Conservation (phyloP, 225 moss, liverwort and hornwort genomes). For the Ulota crispa region DNA sequence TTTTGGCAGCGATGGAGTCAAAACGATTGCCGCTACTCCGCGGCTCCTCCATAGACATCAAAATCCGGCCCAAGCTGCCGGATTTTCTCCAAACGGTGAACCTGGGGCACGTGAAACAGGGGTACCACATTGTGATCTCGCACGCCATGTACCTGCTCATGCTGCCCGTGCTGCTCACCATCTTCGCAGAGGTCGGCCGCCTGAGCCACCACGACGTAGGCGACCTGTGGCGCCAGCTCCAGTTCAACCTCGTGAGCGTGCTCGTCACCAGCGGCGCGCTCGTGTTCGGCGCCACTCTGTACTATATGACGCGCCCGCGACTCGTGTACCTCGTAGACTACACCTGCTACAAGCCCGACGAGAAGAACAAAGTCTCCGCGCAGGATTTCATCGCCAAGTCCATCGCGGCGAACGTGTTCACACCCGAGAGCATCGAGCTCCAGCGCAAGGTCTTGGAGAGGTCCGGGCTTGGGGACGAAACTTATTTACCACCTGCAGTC, state of each 20-base stretch:
- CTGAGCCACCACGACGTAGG: conserved; percentile 64
- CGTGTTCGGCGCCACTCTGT: conserved; percentile 66
- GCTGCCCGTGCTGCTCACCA: conserved; percentile 59
- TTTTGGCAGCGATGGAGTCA: conserved; percentile 24
- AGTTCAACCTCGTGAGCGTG: conserved; percentile 78
- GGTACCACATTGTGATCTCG: conserved; percentile 80
- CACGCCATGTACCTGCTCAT: conserved; percentile 79
- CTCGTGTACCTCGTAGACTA: conserved; percentile 79
- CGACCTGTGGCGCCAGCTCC: conserved; percentile 66
- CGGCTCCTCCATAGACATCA: conserved; percentile 52
- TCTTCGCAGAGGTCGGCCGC: conserved; percentile 70
- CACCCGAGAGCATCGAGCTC: conserved; percentile 58
- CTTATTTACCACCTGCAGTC: conserved; percentile 63
- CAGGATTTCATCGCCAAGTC: conserved; percentile 38
- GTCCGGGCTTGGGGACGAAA: conserved; percentile 76
- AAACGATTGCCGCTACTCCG: conserved; percentile 23
- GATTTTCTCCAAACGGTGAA: conserved; percentile 81
- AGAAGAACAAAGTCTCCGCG: conserved; percentile 39
- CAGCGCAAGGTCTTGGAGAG: conserved; percentile 64
- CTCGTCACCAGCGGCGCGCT: conserved; percentile 60
- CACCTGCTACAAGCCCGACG: conserved; percentile 65
- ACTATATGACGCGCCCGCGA: conserved; percentile 59
- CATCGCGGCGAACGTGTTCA: conserved; percentile 42
- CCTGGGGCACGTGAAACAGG: conserved; percentile 81
- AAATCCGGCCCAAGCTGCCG: conserved; percentile 59